Evolutionary conservation across 108 stramenopile genomes (phyloP).

Genomic region (Skeletonema marinoi): DNA sequence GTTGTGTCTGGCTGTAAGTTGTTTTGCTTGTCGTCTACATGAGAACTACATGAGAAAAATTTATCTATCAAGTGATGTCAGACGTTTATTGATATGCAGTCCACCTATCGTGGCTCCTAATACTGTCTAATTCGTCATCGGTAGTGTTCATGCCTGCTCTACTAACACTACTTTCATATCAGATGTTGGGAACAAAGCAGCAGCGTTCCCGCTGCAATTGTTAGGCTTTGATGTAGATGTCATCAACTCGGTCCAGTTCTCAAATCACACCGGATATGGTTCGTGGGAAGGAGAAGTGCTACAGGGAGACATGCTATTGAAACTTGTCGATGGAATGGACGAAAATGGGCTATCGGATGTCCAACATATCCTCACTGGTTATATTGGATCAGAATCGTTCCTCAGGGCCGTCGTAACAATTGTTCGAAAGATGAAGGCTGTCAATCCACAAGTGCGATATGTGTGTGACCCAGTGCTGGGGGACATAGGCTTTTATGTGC

Average conservation of each 20-base stretch:
- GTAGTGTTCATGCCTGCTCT: neutral
- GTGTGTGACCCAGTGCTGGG: constrained; percentile 90
- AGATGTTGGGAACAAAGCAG: constrained; percentile 98
- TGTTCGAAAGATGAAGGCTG: constrained; percentile 53
- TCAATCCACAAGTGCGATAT: constrained; percentile 53
- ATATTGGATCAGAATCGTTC: constrained; percentile 96
- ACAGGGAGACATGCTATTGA: constrained; percentile 74
- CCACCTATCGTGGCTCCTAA: no score
- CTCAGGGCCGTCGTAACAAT: constrained; percentile 86
- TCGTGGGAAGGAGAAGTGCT: constrained; percentile 88
- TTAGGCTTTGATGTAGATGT: constrained; percentile 97
- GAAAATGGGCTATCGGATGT: constrained; percentile 72
- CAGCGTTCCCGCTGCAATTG: constrained; percentile 97
- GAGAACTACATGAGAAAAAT: no score
- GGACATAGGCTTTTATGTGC: constrained; percentile 95
- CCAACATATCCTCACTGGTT: constrained; percentile 95
- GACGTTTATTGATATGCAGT: no score
- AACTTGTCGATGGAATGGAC: constrained; percentile 85
- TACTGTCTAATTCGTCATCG: neutral
- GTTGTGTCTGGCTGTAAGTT: constrained; percentile 89
- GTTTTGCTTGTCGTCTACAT: no score
- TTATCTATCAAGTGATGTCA: no score
- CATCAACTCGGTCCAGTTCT: constrained; percentile 95
- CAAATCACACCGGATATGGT: constrained; percentile 95
- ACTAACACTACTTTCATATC: neutral